A percentile compares a stretch with the other conserved stretches of the same genome.
phyloP scores from a whole-genome alignment of 768 basidiomycete species.

The Coprinopsis marcescibilis region DNA sequence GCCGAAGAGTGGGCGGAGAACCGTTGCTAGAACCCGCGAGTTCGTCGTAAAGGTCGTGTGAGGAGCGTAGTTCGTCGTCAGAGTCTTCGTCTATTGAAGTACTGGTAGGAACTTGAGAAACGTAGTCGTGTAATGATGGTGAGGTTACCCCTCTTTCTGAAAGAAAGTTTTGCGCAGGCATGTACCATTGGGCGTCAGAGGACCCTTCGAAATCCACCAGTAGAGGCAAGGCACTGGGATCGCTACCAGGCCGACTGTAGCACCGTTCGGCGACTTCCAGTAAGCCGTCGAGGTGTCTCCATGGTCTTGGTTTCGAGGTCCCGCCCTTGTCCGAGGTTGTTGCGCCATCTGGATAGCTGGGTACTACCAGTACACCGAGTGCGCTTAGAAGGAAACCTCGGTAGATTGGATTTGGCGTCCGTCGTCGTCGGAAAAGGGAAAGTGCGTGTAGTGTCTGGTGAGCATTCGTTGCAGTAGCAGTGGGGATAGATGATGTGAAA shows the following conservation, averaged over 20 bases:
- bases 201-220: neutral
- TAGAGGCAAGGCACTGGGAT: constrained; percentile 33
- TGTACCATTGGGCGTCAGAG: constrained; percentile 18
- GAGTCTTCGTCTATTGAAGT: constrained; percentile 43
- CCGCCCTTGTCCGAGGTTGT: neutral
- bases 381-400: constrained; percentile 79
- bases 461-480: neutral
- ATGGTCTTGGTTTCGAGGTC: constrained; percentile 63
- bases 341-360: constrained; percentile 26
- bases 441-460: constrained; percentile 49
- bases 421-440: constrained; percentile 65
- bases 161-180: constrained; percentile 57
- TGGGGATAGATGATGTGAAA: neutral
- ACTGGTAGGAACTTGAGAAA: neutral
- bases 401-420: constrained; percentile 65
- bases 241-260: constrained; percentile 48
- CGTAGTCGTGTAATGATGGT: neutral
- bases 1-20: constrained; percentile 49
- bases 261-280: constrained; percentile 46
- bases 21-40: constrained; percentile 22
- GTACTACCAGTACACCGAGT: constrained; percentile 66
- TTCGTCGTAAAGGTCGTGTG: constrained; percentile 13
- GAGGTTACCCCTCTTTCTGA: constrained; percentile 31
- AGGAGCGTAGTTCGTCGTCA: constrained; percentile 56
- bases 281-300: constrained; percentile 62